Evolutionary conservation across 2,329 filamentous ascomycete genomes (phyloP).

Genomic region (Colletotrichum plurivorum): DNA sequence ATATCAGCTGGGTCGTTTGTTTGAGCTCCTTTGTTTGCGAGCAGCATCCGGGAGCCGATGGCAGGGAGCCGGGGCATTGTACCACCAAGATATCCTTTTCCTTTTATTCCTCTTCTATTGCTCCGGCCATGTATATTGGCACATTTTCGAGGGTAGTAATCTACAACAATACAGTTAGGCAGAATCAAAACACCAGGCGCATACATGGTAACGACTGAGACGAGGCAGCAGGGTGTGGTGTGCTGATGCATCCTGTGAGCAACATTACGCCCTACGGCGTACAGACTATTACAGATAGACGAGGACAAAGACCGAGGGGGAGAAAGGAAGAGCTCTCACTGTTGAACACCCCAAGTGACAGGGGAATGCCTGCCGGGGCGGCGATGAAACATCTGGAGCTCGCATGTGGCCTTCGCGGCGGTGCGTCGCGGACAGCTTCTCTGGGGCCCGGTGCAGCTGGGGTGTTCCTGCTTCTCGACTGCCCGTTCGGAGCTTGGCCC

Average conservation of each 20-base stretch:
- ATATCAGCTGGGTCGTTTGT: constrained; percentile 38
- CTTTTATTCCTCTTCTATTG: constrained; percentile 39
- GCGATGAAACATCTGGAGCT: constrained; percentile 26
- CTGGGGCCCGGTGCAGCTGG: constrained; percentile 18
- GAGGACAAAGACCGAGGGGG: not conserved
- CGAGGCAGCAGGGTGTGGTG: no score
- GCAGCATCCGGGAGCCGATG: constrained; percentile 37
- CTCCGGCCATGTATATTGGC: constrained; percentile 38
- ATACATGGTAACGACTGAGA: no score
- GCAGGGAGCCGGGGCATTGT: constrained; percentile 40
- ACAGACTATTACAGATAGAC: no score
- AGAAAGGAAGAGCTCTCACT: constrained; percentile 2
- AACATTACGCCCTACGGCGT: no score
- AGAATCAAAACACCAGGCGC: no score
- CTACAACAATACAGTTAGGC: constrained; percentile 6
- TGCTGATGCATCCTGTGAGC: no score
- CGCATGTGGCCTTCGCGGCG: constrained; percentile 4
- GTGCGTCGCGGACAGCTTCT: constrained; percentile 16
- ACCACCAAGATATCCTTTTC: constrained; percentile 42
- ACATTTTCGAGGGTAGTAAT: constrained; percentile 35
- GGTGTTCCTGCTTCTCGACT: constrained; percentile 26
- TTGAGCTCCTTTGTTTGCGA: constrained; percentile 34
- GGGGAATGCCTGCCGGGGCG: constrained; percentile 29
- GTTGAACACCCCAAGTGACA: constrained; percentile 6
- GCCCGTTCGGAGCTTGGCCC: constrained; percentile 26